Evolutionary conservation across 495 filamentous ascomycete genomes (phyloP), one percentile per base, ranked within the genome.

Genomic region (Pseudotulostoma volvatum): DNA sequence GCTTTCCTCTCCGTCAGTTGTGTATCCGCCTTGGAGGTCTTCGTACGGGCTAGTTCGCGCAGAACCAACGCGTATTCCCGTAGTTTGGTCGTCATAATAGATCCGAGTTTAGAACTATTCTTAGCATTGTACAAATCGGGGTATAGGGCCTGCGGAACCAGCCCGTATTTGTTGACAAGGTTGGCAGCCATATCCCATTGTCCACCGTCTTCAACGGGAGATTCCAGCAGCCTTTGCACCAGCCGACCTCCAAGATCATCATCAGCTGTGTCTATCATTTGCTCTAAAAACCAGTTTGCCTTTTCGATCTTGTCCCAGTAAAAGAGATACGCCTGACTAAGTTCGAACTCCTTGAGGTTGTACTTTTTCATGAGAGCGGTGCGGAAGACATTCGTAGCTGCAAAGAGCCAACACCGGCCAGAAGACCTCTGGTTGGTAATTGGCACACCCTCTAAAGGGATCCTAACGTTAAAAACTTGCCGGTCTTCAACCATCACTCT

Each of bases 271-370:
- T 79, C 72, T 30, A 92, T 68, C 40, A 90, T 73, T 47, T 78
- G 75, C 55, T 88, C 82, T 16, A 90, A 66, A 63, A 90, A 90
- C 53, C 68, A 93, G 50, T 92, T 92, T 5, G 79, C 74, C 54
- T 93, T 93, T 58, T 93, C 85, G 15, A 92, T 70, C 59, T 93
- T 93, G 54, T 93, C 84, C 76, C 80, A 92, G 70, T 83, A 93
- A 63, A 86, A 90, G n/a, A 92, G 70, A 48, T 90, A 93, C 1
- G 77, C 72, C 49, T 93, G 85, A 23, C 75, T 81, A 1, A 93
- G 69, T 61, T 93, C 79, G 51, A 82, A 87, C n/a, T 70, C 59
- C n/a, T 70, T 60, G 7, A 92, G 70, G 34, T 73, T 71, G 52
- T 88, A 80, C 45, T 76, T 74, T 52, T 80, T 76, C 72, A 90